Evolutionary conservation across 306 rosid species (phyloP), one percentile per base, ranked within the genome.

Genomic region (Casuarina glauca): DNA sequence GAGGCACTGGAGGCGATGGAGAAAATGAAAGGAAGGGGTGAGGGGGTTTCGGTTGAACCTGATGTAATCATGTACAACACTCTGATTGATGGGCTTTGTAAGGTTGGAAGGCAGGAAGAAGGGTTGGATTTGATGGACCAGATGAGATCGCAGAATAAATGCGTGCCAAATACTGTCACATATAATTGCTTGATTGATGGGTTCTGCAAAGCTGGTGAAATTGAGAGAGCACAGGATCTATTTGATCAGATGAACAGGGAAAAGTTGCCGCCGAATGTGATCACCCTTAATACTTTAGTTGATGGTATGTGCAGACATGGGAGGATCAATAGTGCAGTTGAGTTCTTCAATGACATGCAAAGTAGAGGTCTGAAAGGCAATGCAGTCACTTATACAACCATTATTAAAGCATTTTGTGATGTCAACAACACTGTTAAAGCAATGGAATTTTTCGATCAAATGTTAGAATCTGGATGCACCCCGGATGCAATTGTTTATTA

Each of bases 101-200:
- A 90, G 82, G 96, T 88, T 57, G 97, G 97, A 66, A 89, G 91
- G 87, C 96, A 85, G 46, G 97, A 94, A 73, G 93, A 94, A 60
- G 90, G 93, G 42, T 60, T 87, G 83, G 75, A 45, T 41, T 75
- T 94, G 88, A 82, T 91, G 88, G 85, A 79, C 3, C 41, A 74
- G 80, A 94, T 94, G 97, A 86, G 84, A 86, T 81, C 42, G 4
- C 71, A 78, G 44, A 48, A 69, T 12, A 78, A 64, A 16, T 81
- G 79, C 73, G 82, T 76, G 26, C 97, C 94, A 6, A 85, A 83
- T 71, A 72, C 86, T 0, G 81, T 84, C 50, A 90, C 97, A 9
- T 94, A 85, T 83, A 92, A 89, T 80, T 87, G 91, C 84, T 86
- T 94, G 93, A 89, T 89, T 81, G 90, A 90, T 44, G 94, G 94